Percentiles rank a stretch among this genome's conserved stretches.
Evolutionary conservation across 164 flowering plant species (phyloP).

Genomic region (Liriodendron chinense): DNA sequence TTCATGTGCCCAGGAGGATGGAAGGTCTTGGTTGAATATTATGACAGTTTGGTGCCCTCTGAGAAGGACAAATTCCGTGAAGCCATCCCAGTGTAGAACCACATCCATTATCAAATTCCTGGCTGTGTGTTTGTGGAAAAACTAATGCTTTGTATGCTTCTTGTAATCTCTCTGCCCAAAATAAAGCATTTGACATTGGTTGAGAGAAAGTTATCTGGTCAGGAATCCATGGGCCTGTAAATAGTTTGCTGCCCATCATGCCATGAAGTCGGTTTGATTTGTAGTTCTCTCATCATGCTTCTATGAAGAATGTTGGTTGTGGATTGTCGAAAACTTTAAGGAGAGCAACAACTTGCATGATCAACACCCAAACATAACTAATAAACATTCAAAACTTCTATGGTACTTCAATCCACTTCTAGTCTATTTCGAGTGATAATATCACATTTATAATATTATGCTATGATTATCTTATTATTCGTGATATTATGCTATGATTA

Average conservation of each 20-base stretch:
- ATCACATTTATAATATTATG: too few species aligned
- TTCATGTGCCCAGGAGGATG: constrained; percentile 98
- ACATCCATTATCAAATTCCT: background rate
- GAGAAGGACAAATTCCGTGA: constrained; percentile 51
- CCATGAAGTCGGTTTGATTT: background rate
- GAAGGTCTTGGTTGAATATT: constrained; percentile 86
- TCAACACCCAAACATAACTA: too few species aligned
- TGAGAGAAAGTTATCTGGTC: background rate
- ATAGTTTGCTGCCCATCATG: background rate
- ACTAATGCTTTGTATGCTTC: background rate
- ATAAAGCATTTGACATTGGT: background rate
- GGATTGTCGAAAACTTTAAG: background rate
- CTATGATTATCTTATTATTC: too few species aligned
- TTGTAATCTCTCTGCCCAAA: background rate
- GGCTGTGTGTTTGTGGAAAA: background rate
- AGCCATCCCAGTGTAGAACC: constrained; percentile 51
- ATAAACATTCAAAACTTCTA: too few species aligned
- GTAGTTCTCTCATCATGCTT: background rate
- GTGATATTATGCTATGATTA: too few species aligned
- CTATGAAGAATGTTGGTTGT: background rate
- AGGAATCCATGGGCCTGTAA: constrained; percentile 2
- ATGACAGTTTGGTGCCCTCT: constrained; percentile 54
- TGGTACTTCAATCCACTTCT: too few species aligned
- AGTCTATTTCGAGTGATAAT: too few species aligned
- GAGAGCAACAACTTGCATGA: too few species aligned